A percentile compares a stretch with the other conserved stretches of the same genome.
Conservation (phyloP, 2,329 filamentous ascomycete genomes). For the Calonectria honghensis region DNA sequence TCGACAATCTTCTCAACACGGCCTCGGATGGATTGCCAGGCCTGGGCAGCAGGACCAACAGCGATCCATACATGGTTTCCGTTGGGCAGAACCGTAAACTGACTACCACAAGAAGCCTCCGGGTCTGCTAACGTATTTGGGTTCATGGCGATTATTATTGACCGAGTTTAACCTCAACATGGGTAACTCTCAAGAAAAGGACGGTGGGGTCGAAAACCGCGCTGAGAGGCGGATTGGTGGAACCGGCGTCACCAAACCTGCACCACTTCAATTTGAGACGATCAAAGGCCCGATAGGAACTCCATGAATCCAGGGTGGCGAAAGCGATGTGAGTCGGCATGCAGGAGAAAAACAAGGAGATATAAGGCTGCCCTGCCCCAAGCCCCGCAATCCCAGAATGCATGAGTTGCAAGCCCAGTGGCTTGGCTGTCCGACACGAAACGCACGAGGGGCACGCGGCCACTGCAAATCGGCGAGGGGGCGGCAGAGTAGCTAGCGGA, state of each 20-base stretch:
- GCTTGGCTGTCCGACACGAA: neutral
- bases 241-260: neutral
- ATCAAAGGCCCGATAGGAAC: slow-evolving; percentile 12
- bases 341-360: slow-evolving; percentile 3
- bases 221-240: neutral
- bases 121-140: neutral
- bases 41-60: neutral
- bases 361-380: neutral
- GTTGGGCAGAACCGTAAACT: neutral
- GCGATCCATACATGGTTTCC: slow-evolving; percentile 1
- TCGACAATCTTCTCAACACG: slow-evolving; percentile 6
- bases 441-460: neutral
- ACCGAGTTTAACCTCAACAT: neutral
- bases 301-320: slow-evolving; percentile 17
- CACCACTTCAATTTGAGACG: neutral
- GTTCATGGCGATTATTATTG: neutral
- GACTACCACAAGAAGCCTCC: slow-evolving; percentile 13
- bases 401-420: neutral
- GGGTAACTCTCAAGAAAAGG: neutral
- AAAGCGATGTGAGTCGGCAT: neutral
- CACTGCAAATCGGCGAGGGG: neutral
- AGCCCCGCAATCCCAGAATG: neutral
- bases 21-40: slow-evolving; percentile 3
- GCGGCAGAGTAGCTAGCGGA: neutral
- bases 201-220: neutral